Evolutionary conservation across 257 asterid genomes (phyloP).

Genomic region (Capsicum rhomboideum): DNA sequence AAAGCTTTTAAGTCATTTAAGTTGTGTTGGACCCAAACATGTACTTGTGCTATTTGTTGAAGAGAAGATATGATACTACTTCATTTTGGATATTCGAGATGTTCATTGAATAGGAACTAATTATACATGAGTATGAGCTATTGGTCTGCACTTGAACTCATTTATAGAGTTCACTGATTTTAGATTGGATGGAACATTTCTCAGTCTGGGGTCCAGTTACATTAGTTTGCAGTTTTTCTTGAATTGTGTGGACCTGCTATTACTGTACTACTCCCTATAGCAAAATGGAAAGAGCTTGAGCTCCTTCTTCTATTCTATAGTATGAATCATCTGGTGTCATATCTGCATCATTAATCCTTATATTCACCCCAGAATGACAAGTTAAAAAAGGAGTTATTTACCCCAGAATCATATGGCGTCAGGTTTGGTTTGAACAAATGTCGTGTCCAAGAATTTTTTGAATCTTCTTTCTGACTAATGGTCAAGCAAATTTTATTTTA

Average conservation of each 20-base stretch:
- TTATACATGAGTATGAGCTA: not conserved
- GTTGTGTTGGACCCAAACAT: not conserved
- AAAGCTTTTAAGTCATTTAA: not conserved
- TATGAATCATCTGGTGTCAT: not conserved
- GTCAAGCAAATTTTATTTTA: too few relatives aligned
- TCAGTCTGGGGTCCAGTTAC: not conserved
- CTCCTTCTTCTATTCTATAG: not conserved
- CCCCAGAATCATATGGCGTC: too few relatives aligned
- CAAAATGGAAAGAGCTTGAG: not conserved
- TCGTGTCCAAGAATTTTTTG: too few relatives aligned
- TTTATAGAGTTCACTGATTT: not conserved
- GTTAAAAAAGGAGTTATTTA: not conserved
- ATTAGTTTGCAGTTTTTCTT: not conserved
- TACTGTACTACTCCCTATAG: not conserved
- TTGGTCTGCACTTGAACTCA: not conserved
- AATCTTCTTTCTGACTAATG: too few relatives aligned
- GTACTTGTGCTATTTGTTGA: not conserved
- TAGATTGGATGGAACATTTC: not conserved
- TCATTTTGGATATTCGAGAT: not conserved
- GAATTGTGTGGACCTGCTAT: not conserved
- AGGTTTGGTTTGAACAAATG: too few relatives aligned
- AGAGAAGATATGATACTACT: not conserved
- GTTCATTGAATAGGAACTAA: not conserved
- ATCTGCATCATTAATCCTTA: not conserved
- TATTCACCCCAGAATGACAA: not conserved